Conservation (phyloP, 2,329 filamentous ascomycete species). For the Cordyceps tenuipes region DNA sequence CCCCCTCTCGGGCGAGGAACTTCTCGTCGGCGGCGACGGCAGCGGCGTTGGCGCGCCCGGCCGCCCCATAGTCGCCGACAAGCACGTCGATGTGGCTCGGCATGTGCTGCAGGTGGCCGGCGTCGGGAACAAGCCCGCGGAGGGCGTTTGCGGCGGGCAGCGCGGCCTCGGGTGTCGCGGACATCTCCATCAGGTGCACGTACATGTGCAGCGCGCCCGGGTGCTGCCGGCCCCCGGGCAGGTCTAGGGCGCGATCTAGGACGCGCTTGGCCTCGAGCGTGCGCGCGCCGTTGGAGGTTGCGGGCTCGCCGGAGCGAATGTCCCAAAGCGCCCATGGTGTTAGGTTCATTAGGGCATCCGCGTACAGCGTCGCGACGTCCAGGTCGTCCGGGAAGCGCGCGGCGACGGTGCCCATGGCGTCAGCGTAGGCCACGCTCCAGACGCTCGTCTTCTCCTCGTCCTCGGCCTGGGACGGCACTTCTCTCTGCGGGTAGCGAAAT, state of each 20-base stretch:
- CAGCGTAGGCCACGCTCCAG: conserved; percentile 28
- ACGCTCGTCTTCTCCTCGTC: conserved; percentile 36
- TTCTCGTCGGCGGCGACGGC: conserved; percentile 62
- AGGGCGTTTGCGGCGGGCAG: conserved; percentile 50
- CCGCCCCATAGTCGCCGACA: conserved; percentile 59
- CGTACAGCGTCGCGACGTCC: conserved; percentile 29
- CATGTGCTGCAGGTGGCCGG: conserved; percentile 66
- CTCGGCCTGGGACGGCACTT: conserved; percentile 28
- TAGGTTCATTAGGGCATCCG: conserved; percentile 40
- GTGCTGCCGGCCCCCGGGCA: conserved; percentile 37
- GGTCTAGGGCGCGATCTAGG: conserved; percentile 40
- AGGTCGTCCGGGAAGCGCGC: conserved; percentile 31
- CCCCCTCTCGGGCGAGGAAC: conserved; percentile 50
- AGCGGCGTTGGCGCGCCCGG: conserved; percentile 57
- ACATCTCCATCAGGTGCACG: conserved; percentile 70
- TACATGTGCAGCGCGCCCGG: conserved; percentile 68
- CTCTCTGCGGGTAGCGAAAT: conserved; percentile 45
- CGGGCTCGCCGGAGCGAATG: conserved; percentile 25
- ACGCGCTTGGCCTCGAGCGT: conserved; percentile 26
- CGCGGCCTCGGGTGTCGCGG: conserved; percentile 49
- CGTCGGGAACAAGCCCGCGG: conserved; percentile 53
- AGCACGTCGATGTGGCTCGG: conserved; percentile 69
- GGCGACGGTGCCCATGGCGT: conserved; percentile 32
- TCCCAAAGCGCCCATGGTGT: conserved; percentile 40
- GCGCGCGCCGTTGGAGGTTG: conserved; percentile 19